Percentiles rank a stretch among this genome's conserved stretches.
These are phyloP conservation scores for Hygrocybe punicea DNA, from an alignment of 768 basidiomycete species.

Conservation along the genomic window DNA sequence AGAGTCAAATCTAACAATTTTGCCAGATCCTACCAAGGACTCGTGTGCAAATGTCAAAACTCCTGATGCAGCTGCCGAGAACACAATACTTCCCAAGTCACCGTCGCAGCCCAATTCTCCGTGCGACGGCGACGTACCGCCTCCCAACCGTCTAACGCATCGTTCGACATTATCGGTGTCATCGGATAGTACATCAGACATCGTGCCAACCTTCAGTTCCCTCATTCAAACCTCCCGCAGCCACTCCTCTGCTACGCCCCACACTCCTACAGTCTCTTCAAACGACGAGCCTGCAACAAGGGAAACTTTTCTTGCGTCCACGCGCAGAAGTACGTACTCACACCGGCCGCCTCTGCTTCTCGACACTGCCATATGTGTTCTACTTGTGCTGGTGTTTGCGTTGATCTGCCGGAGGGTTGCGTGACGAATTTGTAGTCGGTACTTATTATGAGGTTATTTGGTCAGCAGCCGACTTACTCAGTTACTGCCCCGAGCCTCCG, in stretches of 20 bases:
- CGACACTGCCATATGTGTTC: constrained; percentile 70
- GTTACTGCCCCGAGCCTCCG: too few species aligned
- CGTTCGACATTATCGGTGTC: background rate
- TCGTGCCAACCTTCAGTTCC: background rate
- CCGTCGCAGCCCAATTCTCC: background rate
- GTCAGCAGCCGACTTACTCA: too few species aligned
- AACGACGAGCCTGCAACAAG: too few species aligned
- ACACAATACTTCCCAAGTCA: background rate
- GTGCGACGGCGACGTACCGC: background rate
- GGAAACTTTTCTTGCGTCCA: background rate
- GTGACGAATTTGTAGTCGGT: constrained; percentile 22
- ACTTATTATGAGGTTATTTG: constrained; percentile 11
- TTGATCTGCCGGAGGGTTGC: constrained; percentile 61
- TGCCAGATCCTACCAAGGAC: constrained; percentile 57
- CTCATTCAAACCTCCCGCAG: background rate
- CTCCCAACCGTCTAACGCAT: background rate
- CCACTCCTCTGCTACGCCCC: background rate
- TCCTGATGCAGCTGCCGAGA: constrained; percentile 1
- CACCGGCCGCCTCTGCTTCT: constrained; percentile 59
- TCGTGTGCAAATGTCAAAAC: background rate
- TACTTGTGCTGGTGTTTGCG: constrained; percentile 64
- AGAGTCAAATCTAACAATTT: constrained; percentile 59
- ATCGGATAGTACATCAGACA: background rate
- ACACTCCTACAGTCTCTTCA: background rate
- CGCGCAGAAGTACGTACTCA: background rate